A percentile compares a stretch with the other conserved stretches of the same genome.
phyloP scores from a whole-genome alignment of 345 rosid species.

The Psidium guajava region DNA sequence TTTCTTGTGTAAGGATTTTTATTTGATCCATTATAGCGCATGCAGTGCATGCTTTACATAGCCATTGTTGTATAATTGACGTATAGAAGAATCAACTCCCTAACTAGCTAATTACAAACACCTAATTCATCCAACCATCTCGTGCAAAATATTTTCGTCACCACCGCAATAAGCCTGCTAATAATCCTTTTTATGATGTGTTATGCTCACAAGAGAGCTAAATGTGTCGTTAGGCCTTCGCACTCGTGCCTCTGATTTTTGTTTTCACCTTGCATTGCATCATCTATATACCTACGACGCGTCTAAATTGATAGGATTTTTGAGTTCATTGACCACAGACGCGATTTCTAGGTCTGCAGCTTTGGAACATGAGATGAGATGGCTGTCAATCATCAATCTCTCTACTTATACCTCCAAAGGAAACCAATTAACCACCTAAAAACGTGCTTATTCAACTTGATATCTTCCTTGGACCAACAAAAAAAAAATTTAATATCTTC shows the following conservation, averaged over 20 bases:
- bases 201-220: not conserved
- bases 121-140: too few species aligned
- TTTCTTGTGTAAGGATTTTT: too few species aligned
- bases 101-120: too few species aligned
- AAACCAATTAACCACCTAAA: not conserved
- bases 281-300: not conserved
- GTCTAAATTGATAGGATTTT: not conserved
- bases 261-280: not conserved
- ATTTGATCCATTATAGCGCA: too few species aligned
- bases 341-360: not conserved
- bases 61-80: too few species aligned
- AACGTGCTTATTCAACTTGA: not conserved
- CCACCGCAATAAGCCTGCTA: not conserved
- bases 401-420: not conserved
- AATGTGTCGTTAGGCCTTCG: not conserved
- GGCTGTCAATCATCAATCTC: not conserved
- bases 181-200: too few species aligned
- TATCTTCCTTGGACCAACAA: not conserved
- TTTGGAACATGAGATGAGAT: not conserved
- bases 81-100: too few species aligned
- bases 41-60: too few species aligned
- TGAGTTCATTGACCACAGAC: not conserved
- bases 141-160: not conserved
- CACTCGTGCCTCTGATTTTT: not conserved
- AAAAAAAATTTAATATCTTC: not conserved